Conservation (phyloP, 1,284 basidiomycete genomes). For the Boletus semigastroideus region DNA sequence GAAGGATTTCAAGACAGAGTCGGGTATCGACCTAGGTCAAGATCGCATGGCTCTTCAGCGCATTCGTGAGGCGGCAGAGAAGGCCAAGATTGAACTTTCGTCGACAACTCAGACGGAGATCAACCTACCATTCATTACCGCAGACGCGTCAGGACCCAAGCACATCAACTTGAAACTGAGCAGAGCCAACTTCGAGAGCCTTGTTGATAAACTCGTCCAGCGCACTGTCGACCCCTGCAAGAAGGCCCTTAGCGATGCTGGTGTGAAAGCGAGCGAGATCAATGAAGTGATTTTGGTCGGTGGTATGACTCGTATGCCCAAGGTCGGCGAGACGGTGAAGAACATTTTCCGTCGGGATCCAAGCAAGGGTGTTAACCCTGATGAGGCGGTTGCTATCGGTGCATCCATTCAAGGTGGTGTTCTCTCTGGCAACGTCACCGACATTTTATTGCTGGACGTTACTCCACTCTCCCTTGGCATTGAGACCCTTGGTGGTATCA, state of each 20-base stretch:
- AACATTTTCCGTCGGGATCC: slow-evolving; percentile 91
- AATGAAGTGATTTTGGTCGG: slow-evolving; percentile 98
- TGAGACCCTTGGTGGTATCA: slow-evolving; percentile 97
- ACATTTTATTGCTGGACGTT: slow-evolving; percentile 95
- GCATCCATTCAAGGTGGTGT: slow-evolving; percentile 96
- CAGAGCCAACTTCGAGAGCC: slow-evolving; percentile 87
- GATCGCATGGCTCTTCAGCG: slow-evolving; percentile 99
- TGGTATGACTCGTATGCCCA: slow-evolving; percentile 98
- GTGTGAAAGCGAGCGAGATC: slow-evolving; percentile 89
- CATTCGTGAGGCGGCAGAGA: slow-evolving; percentile 98
- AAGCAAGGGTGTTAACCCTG: slow-evolving; percentile 97
- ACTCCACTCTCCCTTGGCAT: slow-evolving; percentile 95
- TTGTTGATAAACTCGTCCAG: slow-evolving; percentile 83
- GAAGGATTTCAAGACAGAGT: slow-evolving; percentile 93
- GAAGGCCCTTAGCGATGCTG: slow-evolving; percentile 91
- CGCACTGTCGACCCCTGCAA: slow-evolving; percentile 97
- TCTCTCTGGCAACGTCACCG: slow-evolving; percentile 93
- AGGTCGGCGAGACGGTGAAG: slow-evolving; percentile 90
- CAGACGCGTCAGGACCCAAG: slow-evolving; percentile 91
- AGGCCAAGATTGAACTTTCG: slow-evolving; percentile 98
- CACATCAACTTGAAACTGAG: slow-evolving; percentile 93
- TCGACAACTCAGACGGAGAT: slow-evolving; percentile 93
- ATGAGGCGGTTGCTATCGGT: slow-evolving; percentile 93
- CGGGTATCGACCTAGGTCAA: slow-evolving; percentile 75
- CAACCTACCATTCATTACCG: slow-evolving; percentile 97